Conservation (phyloP, 176 grass and related monocot genomes). For the Ensete glaucum region DNA sequence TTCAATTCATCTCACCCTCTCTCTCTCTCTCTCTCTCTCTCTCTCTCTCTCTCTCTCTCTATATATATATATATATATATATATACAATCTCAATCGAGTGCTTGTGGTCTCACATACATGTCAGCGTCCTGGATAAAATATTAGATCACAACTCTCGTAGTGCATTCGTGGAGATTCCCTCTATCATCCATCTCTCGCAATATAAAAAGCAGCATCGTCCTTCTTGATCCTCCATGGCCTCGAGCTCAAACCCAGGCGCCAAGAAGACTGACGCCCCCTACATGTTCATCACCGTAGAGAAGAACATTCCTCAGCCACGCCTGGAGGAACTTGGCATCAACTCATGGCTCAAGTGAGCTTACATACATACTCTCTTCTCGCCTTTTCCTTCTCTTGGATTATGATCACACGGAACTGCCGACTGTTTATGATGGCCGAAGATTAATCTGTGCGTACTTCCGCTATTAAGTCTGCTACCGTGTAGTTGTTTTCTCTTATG, state of each 20-base stretch:
- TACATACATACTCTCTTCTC: not conserved
- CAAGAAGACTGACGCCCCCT: slow-evolving; percentile 51
- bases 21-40: too few species aligned
- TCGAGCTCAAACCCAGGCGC: slow-evolving; percentile 52
- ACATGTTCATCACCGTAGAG: slow-evolving; percentile 52
- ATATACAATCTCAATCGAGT: too few species aligned
- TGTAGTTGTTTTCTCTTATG: not conserved
- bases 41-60: too few species aligned
- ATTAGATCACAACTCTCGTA: too few species aligned
- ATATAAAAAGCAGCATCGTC: not conserved
- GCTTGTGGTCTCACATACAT: too few species aligned
- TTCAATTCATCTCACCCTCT: too few species aligned
- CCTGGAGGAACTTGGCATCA: slow-evolving; percentile 71
- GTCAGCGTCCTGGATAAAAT: too few species aligned
- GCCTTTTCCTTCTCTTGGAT: not conserved
- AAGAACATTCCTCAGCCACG: slow-evolving; percentile 49
- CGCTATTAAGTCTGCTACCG: too few species aligned
- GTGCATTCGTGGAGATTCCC: too few species aligned
- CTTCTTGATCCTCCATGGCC: slow-evolving; percentile 29
- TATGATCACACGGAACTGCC: not conserved
- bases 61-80: too few species aligned
- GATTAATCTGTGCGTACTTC: too few species aligned
- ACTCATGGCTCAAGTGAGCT: slow-evolving; percentile 90
- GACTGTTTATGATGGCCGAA: not conserved
- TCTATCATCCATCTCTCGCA: too few species aligned